Base-by-base conservation (phyloP, 2,329 filamentous ascomycete genomes). In the Pleoardoris graminearum region DNA sequence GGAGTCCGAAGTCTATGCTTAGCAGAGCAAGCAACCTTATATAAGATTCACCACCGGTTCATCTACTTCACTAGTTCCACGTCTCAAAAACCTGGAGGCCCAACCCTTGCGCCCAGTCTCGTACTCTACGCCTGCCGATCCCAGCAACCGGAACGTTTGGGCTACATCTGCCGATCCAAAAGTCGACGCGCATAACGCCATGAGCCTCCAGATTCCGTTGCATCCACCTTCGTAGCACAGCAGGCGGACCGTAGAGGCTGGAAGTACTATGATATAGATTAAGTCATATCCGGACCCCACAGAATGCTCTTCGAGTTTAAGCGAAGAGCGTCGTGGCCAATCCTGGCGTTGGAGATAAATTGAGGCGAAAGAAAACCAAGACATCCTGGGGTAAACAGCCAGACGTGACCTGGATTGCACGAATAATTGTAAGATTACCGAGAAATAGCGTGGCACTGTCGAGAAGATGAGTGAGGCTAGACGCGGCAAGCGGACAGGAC, bases 281-380 rank as follows among this genome's bases (percentile, higher is more conserved):
- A 64, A 64, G 56, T 57, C 66, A 64, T 68, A 57, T 67, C 37
- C 49, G 58, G 59, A 52, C 46, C 27, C 50, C 54, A 51, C 53
- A 51, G 54, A 61, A 64, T 21, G 35, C 60, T 63, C 57, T 60
- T 54, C 16, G 38, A 21, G 37, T 32, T 41, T 63, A 62, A 62
- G 63, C 62, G 62, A 66, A 53, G 19, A 32, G 25, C 33, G n/a
- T 7, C 23, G 47, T 48, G 50, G 45, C 63, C 60, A 66, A 63
- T 66, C 50, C n/a, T 49, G 47, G 36, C 36, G 58, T 45, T 38
- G 48, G 17, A 38, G 6, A 38, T 58, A 63, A 3, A 62, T 60
- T 50, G 42, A 7, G 19, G 38, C 22, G 23, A 27, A 37, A 25
- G 27, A 39, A 35, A 19, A 35, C 16, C 32, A 38, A 32, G 53